Evolutionary conservation across 768 basidiomycete genomes (phyloP), one percentile per base, ranked within the genome.

Genomic region (Lactarius quietus): DNA sequence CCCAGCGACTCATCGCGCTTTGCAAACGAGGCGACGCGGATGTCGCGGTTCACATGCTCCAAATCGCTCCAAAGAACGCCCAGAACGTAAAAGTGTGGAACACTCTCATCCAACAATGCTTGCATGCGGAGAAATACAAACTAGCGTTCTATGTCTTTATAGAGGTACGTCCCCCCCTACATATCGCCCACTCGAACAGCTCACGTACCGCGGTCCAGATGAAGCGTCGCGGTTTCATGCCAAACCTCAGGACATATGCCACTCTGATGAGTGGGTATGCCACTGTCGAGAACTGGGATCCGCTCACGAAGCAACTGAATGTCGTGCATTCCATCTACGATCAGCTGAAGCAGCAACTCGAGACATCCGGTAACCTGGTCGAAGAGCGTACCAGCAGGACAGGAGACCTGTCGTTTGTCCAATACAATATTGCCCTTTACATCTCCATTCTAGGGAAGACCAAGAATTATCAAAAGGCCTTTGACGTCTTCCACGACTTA

Each of bases 51-150:
- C 72, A 78, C 29, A 82, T 86, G 75, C 79, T 94, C n/a, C 84
- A 88, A 71, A 84, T 81, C 43, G 78, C 86, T 23, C 90, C 92
- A 28, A 77, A 83, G 56, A 89, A 88, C 68, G 87, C 90, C 0
- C 88, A 90, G 71, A 93, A 92, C 68, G 78, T 83, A 1, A 79
- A 82, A 14, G 86, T 88, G 8, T 94, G 92, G 92, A 92, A 92
- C 68, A 90, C 86, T 3, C 73, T 93, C 70, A 87, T 94, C 43
- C 84, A 82, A 77, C 81, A 86, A 59, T 82, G 83, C 56, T 77
- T 90, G 78, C 81, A 84, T 45, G 82, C 76, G 20, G 75, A 81
- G 64, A 81, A 82, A 51, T 88, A 80, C 71, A 81, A 85, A 41
- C 75, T 89, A 36, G 84, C 83, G 0, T 89, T 86, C 68, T 73